Base-by-base conservation (phyloP, 441 rosid species). In the Caryocar brasiliense region DNA sequence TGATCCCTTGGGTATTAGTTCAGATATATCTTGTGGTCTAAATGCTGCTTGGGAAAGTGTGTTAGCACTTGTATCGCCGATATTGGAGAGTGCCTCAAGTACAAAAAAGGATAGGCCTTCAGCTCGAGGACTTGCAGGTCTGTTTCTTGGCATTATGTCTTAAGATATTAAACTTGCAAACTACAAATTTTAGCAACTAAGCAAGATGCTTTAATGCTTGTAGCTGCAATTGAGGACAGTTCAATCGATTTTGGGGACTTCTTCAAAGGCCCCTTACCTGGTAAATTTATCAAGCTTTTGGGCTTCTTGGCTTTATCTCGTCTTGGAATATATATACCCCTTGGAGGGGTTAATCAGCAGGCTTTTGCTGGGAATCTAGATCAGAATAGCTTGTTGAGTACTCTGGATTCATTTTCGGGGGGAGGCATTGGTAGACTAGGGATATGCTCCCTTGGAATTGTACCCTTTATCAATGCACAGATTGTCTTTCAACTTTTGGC, bases 151-250 rank as follows among this genome's bases (percentile, higher is more conserved):
- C 42, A 56, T 67, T 22, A 20, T 34, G 5, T 52, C 25, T 51
- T 61, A 44, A 33, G 45, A 22, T 46, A 28, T 62, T 54, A 53
- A 32, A 40, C 43, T 15, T 24, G 10, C 4, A 12, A 49, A 22
- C 53, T 47, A 29, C 45, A 42, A 26, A 47, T 37, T 44, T 60
- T 50, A 43, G 38, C 44, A 42, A 13, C 59, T 64, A 47, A 62
- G 54, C 35, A 11, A 45, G 46, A 59, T 67, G 48, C 33, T 72
- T 68, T 64, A 35, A 59, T 41, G 40, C 63, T 71, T 51, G 54
- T 85, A 92, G 96, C 95, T 68, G 94, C 96, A 59, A 92, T 92
- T 59, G 99, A 92, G 77, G 99, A 92, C 56, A 85, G 95, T 71
- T 92, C 97, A 23, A 88, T 92, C 72, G 97, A 88, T 61, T 77